Conservation (phyloP, 495 filamentous ascomycete species). For the Talaromyces thailandensis region DNA sequence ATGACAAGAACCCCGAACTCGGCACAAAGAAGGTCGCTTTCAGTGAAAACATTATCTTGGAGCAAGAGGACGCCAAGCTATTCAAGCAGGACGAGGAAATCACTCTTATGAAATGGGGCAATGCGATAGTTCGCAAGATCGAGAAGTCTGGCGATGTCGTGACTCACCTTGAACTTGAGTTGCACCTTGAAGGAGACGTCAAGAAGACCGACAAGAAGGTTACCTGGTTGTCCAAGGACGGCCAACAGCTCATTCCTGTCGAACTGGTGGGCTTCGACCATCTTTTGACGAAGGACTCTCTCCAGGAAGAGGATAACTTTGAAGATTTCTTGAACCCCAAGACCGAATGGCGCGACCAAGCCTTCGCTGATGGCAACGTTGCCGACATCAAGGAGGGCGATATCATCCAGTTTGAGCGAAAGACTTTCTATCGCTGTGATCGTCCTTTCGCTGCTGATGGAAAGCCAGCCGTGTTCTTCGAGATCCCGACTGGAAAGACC, state of each 20-base stretch:
- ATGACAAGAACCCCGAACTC: constrained; percentile 76
- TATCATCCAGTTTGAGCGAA: constrained; percentile 90
- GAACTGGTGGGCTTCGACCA: constrained; percentile 89
- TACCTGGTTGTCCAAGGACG: constrained; percentile 73
- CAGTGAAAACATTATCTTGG: constrained; percentile 61
- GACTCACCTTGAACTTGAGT: constrained; percentile 61
- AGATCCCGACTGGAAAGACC: constrained; percentile 65
- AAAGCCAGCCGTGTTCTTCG: constrained; percentile 64
- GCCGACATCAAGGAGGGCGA: constrained; percentile 66
- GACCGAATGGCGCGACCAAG: constrained; percentile 68
- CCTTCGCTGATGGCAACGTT: constrained; percentile 73
- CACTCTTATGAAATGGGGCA: constrained; percentile 94
- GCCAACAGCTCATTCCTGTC: constrained; percentile 67
- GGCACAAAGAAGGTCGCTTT: constrained; percentile 80
- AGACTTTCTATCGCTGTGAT: constrained; percentile 83
- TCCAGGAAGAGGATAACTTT: constrained; percentile 70
- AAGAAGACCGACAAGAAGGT: constrained; percentile 94
- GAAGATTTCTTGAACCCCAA: constrained; percentile 71
- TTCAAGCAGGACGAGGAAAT: constrained; percentile 86
- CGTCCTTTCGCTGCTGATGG: constrained; percentile 43
- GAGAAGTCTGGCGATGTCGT: constrained; percentile 48
- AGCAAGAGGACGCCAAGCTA: constrained; percentile 75
- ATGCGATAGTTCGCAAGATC: constrained; percentile 75
- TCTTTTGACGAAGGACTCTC: constrained; percentile 83
- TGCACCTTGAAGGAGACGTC: constrained; percentile 81